Base-by-base conservation (phyloP, 495 filamentous ascomycete species). In the Acidiella bohemica region DNA sequence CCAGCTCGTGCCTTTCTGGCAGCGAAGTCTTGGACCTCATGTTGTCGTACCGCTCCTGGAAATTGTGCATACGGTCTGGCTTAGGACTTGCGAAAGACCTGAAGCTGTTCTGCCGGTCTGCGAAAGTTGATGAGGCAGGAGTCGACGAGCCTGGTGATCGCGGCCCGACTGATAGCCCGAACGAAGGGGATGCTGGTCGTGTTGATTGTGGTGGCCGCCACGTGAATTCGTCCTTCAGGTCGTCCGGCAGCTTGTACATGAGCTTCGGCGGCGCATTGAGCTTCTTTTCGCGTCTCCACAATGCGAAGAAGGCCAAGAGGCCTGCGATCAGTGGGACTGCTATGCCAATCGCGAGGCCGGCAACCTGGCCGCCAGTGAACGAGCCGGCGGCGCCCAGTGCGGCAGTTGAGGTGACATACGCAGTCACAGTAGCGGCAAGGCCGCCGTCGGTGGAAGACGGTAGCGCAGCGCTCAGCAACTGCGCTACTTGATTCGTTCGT, bases 221-320 rank as follows among this genome's bases (percentile, higher is more conserved):
- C 20, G 39, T 43, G 25, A 43, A 44, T 3, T 39, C 40, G 4
- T 43, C 39, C 13, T 42, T 42, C 13, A 8, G 18, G 3, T 42
- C 28, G 35, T 43, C 39, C 4, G 46, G 46, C 1, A 49, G 35
- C 17, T 39, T 43, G 46, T 49, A 49, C 46, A 49, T 49, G 8
- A 49, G 28, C 20, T 44, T 43, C 6, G 46, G 39, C 16, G 14
- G 21, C 7, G 32, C 26, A 22, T 32, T 25, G 19, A 28, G 38
- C 11, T 36, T 39, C 23, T 32, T 29, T 24, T 49, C 46, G 3
- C 36, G 25, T n/a, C 13, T n/a, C 8, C 39, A 31, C 4, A 49
- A 23, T 13, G 39, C 5, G 23, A 39, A 17, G 5, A 22, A n/a
- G 20, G 26, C n/a, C 5, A 9, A 23, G 13, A 49, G 29, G 9